Evolutionary conservation across 495 filamentous ascomycete species (phyloP).

Genomic region (Neurospora discreta): DNA sequence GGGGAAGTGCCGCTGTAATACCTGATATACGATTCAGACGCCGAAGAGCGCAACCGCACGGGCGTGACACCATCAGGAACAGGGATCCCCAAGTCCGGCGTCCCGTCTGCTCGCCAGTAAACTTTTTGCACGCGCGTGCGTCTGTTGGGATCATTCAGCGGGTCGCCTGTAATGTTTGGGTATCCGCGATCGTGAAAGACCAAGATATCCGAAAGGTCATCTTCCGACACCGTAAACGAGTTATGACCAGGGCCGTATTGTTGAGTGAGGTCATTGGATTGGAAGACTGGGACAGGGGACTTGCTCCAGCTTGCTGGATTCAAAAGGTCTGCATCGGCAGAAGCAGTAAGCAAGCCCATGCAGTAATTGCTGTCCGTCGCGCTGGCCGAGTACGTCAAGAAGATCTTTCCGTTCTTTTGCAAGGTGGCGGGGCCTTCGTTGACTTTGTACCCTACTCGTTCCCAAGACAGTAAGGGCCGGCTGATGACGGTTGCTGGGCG

Average conservation of each 20-base stretch:
- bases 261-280: slow-evolving; percentile 20
- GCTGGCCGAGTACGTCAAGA: slow-evolving; percentile 40
- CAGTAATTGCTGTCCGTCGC: slow-evolving; percentile 34
- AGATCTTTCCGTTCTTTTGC: slow-evolving; percentile 29
- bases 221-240: slow-evolving; percentile 37
- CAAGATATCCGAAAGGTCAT: slow-evolving; percentile 36
- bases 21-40: background rate
- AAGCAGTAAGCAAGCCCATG: slow-evolving; percentile 37
- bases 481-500: slow-evolving; percentile 24
- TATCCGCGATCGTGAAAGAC: slow-evolving; percentile 38
- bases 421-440: slow-evolving; percentile 44
- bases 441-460: slow-evolving; percentile 39
- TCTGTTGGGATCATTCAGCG: slow-evolving; percentile 31
- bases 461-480: slow-evolving; percentile 35
- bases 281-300: slow-evolving; percentile 11
- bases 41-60: slow-evolving; percentile 2
- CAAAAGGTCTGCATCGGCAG: slow-evolving; percentile 27
- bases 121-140: slow-evolving; percentile 39
- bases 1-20: background rate
- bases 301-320: slow-evolving; percentile 34
- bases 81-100: slow-evolving; percentile 34
- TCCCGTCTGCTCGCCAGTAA: slow-evolving; percentile 33
- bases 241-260: slow-evolving; percentile 47
- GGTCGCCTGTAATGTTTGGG: slow-evolving; percentile 24
- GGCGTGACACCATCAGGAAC: slow-evolving; percentile 16